Evolutionary conservation across 306 rosid genomes (phyloP).

Genomic region (Geum urbanum): DNA sequence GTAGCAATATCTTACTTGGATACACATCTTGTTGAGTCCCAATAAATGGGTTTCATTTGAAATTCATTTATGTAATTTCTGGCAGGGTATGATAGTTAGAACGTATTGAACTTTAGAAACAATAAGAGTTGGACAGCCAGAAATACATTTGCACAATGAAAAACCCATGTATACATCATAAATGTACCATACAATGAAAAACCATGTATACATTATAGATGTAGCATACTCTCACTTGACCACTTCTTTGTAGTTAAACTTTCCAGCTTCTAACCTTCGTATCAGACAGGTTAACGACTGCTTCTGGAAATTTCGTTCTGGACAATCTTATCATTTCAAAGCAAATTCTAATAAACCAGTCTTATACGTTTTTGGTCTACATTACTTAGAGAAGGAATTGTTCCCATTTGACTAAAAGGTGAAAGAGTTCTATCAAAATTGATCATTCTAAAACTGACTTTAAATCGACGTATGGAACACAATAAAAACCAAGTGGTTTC

Average conservation of each 20-base stretch:
- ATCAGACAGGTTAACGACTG: background rate
- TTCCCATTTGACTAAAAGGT: background rate
- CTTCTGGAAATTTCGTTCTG: background rate
- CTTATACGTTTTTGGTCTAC: too few species aligned
- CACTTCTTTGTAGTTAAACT: background rate
- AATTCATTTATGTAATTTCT: background rate
- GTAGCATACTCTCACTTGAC: background rate
- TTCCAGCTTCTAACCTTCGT: background rate
- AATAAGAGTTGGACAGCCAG: background rate
- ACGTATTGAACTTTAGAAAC: background rate
- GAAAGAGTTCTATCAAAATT: background rate
- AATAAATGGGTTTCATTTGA: background rate
- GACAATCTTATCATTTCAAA: background rate
- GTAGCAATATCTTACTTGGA: slow-evolving; percentile 48
- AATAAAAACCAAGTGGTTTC: background rate
- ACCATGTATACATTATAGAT: too few species aligned
- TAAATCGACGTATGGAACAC: background rate
- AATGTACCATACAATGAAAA: too few species aligned
- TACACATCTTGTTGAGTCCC: background rate
- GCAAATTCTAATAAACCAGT: too few species aligned
- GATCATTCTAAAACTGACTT: background rate
- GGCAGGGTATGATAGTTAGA: background rate
- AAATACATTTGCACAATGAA: background rate
- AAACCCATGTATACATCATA: background rate
- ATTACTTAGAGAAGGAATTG: too few species aligned